phyloP scores from a whole-genome alignment of 192 early-diverging fungal genomes.

The Podila epicladia region DNA sequence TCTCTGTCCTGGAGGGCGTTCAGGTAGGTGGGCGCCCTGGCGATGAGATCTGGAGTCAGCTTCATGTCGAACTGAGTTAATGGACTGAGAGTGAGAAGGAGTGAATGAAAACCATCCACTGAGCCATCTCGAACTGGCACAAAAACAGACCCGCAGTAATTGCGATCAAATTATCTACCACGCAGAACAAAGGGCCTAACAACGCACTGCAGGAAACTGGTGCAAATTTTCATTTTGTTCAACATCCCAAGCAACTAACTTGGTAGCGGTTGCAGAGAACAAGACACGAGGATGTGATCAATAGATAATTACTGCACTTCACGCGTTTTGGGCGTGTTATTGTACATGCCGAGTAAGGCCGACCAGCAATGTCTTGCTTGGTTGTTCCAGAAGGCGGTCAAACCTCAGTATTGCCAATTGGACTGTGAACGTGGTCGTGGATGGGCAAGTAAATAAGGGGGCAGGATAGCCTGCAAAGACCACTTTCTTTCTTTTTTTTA shows the following conservation, averaged over 20 bases:
- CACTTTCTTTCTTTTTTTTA: slow-evolving; percentile 18
- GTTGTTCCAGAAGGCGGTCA: too few species aligned
- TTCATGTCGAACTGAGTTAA: slow-evolving; percentile 62
- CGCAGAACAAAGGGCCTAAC: background rate
- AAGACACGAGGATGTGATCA: too few species aligned
- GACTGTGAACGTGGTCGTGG: too few species aligned
- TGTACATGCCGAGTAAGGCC: too few species aligned
- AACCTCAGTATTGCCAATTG: too few species aligned
- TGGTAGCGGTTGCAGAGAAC: too few species aligned
- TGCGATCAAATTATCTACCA: background rate
- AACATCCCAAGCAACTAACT: too few species aligned
- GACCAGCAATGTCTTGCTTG: too few species aligned
- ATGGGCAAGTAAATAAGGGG: background rate
- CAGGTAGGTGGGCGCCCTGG: slow-evolving; percentile 72
- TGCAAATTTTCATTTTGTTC: too few species aligned
- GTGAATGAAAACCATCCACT: background rate
- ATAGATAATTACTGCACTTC: too few species aligned
- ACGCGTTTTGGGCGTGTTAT: too few species aligned
- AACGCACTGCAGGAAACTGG: background rate
- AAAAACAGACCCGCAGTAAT: background rate
- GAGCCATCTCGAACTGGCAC: background rate
- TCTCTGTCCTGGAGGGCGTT: slow-evolving; percentile 93
- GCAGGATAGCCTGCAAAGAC: background rate
- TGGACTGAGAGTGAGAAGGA: background rate
- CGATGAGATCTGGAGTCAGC: slow-evolving; percentile 78